These are phyloP conservation scores for Xylaria sp. DNA, from an alignment of 495 filamentous ascomycete genomes.

Conservation along the genomic window DNA sequence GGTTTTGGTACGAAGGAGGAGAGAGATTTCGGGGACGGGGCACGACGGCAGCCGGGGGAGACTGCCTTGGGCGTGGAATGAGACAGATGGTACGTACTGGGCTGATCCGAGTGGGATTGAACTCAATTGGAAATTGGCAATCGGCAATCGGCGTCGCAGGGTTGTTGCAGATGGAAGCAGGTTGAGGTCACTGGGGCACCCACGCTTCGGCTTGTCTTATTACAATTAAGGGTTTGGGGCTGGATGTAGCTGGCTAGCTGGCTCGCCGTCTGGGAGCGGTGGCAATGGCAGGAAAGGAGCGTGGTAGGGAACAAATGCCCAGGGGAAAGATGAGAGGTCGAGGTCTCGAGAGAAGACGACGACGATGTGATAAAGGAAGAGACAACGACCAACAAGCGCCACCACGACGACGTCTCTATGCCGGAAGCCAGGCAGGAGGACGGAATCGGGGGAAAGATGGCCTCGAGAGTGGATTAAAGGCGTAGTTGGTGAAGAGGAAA, in stretches of 20 bases:
- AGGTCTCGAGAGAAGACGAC: conserved; percentile 15
- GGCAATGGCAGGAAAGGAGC: conserved; percentile 21
- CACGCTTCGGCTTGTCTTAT: conserved; percentile 24
- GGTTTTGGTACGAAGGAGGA: neutral
- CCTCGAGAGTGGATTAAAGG: conserved; percentile 10
- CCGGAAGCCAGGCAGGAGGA: conserved; percentile 6
- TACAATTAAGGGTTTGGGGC: conserved; percentile 24
- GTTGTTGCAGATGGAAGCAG: conserved; percentile 22
- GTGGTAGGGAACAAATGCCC: conserved; percentile 30
- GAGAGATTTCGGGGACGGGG: neutral
- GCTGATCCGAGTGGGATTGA: neutral
- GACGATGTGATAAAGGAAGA: neutral
- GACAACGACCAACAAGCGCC: conserved; percentile 8
- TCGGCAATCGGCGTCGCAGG: neutral
- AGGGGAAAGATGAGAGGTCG: conserved; percentile 3
- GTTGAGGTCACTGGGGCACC: conserved; percentile 19
- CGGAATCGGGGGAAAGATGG: conserved; percentile 12
- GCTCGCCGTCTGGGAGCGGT: neutral
- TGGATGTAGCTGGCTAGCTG: conserved; percentile 2
- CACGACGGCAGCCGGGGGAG: neutral
- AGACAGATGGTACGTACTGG: conserved; percentile 16
- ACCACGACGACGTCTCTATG: conserved; percentile 22
- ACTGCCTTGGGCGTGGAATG: conserved; percentile 3
- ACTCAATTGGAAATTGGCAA: conserved; percentile 7
- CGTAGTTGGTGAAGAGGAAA: conserved; percentile 21